Evolutionary conservation across 148 eudicot species (phyloP).

Genomic region (Agrostemma githago): DNA sequence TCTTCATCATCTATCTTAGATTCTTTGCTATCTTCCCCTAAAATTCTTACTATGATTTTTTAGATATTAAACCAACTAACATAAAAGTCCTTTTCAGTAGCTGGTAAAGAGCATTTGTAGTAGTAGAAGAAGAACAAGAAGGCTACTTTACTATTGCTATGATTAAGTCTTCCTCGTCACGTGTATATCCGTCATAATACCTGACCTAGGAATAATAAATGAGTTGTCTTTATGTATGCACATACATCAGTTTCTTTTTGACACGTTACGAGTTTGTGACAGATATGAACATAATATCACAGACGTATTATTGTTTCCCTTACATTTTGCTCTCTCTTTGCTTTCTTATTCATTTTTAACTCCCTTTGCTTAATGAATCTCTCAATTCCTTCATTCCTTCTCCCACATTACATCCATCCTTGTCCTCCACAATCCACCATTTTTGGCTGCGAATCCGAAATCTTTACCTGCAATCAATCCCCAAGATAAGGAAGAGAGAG

Average conservation of each 20-base stretch:
- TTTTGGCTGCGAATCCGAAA: constrained; percentile 23
- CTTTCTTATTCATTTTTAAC: neutral
- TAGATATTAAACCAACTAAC: neutral
- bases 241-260: no score
- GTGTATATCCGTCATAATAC: no score
- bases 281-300: no score
- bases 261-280: no score
- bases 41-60: neutral
- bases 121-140: constrained; percentile 12
- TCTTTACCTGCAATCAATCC: constrained; percentile 57
- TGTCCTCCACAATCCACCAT: constrained; percentile 31
- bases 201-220: no score
- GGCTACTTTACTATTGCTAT: neutral
- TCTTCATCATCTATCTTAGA: neutral
- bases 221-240: no score
- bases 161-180: no score
- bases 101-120: constrained; percentile 39
- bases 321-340: constrained; percentile 12
- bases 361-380: constrained; percentile 9
- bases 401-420: constrained; percentile 1
- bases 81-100: constrained; percentile 49
- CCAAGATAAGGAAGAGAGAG: constrained; percentile 37
- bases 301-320: no score
- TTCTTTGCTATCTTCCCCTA: neutral
- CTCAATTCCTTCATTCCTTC: neutral